Percentiles rank a stretch among this genome's conserved stretches.
Evolutionary conservation across 805 yeast species (phyloP).

Genomic region (Saturnispora galanensis): DNA sequence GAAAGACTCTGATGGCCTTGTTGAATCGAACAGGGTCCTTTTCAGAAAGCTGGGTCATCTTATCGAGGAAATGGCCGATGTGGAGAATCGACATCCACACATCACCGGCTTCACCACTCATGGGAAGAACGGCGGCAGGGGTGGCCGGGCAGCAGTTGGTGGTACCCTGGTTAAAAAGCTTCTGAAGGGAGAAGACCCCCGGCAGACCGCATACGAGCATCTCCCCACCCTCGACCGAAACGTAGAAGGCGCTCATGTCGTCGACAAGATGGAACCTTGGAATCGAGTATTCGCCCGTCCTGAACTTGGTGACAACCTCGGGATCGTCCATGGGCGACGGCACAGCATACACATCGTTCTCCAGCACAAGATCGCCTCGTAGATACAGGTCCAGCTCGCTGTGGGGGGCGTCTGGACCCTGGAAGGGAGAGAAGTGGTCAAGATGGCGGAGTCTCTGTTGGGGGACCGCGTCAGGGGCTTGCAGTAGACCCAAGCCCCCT

Average conservation of each 20-base stretch:
- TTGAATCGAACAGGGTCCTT: conserved; percentile 22
- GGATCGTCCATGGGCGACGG: conserved; percentile 73
- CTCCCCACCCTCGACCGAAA: conserved; percentile 25
- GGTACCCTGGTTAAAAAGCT: conserved; percentile 58
- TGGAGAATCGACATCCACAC: conserved; percentile 68
- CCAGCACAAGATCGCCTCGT: conserved; percentile 31
- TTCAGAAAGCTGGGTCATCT: conserved; percentile 31
- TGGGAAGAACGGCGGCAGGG: conserved; percentile 32
- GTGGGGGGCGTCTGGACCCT: too few species aligned
- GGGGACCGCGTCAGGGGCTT: neutral
- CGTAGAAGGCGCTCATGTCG: conserved; percentile 38
- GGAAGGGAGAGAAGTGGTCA: conserved; percentile 26
- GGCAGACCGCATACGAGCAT: conserved; percentile 62
- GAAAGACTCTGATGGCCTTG: conserved; percentile 46
- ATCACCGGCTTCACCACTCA: conserved; percentile 55
- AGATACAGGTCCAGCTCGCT: conserved; percentile 40
- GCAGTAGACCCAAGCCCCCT: conserved; percentile 2
- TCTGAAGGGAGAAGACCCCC: conserved; percentile 57
- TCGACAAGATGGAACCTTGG: conserved; percentile 55
- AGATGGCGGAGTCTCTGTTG: conserved; percentile 4
- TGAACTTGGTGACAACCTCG: conserved; percentile 51
- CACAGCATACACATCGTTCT: conserved; percentile 66
- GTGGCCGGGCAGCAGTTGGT: conserved; percentile 27
- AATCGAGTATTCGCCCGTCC: conserved; percentile 40
- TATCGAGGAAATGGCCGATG: conserved; percentile 52